These are phyloP conservation scores for Aureoboletus auriporus DNA, from an alignment of 768 basidiomycete genomes.

Conservation along the genomic window DNA sequence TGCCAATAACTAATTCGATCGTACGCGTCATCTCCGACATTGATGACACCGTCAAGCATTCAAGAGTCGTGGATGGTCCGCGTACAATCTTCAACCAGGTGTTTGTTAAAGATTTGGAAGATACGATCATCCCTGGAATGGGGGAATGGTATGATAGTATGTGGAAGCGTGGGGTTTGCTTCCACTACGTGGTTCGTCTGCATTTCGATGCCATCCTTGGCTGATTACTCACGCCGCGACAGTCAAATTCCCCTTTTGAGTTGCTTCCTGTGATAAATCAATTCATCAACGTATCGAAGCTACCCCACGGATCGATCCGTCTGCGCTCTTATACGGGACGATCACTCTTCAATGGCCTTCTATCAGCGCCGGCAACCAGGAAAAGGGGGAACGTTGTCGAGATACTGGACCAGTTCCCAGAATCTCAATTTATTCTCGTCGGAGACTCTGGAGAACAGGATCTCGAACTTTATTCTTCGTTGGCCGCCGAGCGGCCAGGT, in stretches of 20 bases:
- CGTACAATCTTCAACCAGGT: conserved; percentile 86
- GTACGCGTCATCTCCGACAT: conserved; percentile 89
- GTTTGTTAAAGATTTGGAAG: conserved; percentile 80
- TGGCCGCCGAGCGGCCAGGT: conserved; percentile 64
- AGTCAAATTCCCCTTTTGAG: conserved; percentile 90
- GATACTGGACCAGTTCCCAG: conserved; percentile 67
- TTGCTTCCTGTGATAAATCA: conserved; percentile 73
- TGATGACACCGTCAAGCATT: conserved; percentile 76
- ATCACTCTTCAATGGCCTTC: conserved; percentile 77
- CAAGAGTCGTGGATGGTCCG: conserved; percentile 75
- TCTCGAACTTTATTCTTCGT: conserved; percentile 78
- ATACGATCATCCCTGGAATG: conserved; percentile 81
- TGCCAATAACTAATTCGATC: conserved; percentile 56
- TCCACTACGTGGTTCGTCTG: conserved; percentile 82
- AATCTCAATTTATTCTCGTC: conserved; percentile 75
- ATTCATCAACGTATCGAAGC: conserved; percentile 65
- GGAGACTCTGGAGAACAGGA: conserved; percentile 97
- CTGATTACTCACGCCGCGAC: conserved; percentile 5
- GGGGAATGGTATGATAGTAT: conserved; percentile 69
- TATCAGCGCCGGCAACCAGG: conserved; percentile 76
- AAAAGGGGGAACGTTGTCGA: conserved; percentile 83
- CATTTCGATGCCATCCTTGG: neutral
- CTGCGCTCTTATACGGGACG: conserved; percentile 84
- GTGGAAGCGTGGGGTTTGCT: conserved; percentile 68
- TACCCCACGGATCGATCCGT: conserved; percentile 74